Base-by-base conservation (phyloP, 2,329 filamentous ascomycete species). In the Colletotrichum sp. region DNA sequence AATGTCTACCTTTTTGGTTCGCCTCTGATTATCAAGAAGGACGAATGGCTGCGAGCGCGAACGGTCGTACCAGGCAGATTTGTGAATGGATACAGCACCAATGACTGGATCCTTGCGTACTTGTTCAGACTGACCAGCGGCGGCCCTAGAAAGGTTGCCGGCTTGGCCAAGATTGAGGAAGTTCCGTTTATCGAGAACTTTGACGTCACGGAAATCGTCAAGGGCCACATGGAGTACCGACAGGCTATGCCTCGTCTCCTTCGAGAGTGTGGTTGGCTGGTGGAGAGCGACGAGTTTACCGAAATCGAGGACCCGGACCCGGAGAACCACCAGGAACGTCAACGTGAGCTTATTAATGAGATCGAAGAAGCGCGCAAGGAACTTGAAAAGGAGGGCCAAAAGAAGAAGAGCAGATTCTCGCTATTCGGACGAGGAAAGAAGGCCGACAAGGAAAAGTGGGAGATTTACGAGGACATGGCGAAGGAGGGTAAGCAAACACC, bases 221-320 rank as follows among this genome's bases (percentile, higher is more conserved):
- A 93, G 32, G 96, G 97, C 1, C 97, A 99, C 83, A 98, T 98
- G 96, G 95, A 97, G 68, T 99, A 99, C 85, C 95, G 97, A 83
- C 91, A 92, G 30, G 95, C 96, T 48, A 98, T 99, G 94, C 97
- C 97, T 19, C 92, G 92, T 73, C 89, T 99, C 22, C 88, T 99
- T 68, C 92, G 95, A 77, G 94, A 96, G 82, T 95, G 96, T 44
- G 97, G 96, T 19, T 99, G 96, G 96, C 87, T 93, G 69, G 95
- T 98, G 5, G 93, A 98, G 81, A 96, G 94, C 78, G 96, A 98
- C 80, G 96, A 98, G 82, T 99, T 98, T 82, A 93, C 91, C 1
- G 97, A 99, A 85, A 98, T 99, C 76, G 97, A 98, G 83, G 97
- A 99, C 79, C 96, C 97, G 0, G 97, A 99, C 81, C 97, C 97